These are phyloP conservation scores for Talaromyces amestolkiae DNA, from an alignment of 2,329 filamentous ascomycete genomes.

Conservation along the genomic window DNA sequence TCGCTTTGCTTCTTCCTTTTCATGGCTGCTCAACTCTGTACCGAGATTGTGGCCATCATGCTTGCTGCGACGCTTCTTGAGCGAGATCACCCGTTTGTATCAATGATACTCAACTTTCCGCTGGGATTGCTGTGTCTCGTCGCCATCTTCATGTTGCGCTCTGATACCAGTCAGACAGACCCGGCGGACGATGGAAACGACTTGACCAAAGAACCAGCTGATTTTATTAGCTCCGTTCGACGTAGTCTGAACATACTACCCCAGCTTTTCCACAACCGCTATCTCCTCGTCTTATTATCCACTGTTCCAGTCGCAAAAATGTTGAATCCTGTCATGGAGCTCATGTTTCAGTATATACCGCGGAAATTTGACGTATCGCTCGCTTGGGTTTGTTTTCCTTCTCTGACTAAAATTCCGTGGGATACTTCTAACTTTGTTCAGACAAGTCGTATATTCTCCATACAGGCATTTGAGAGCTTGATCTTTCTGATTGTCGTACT, in stretches of 20 bases:
- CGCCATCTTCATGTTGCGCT: background rate
- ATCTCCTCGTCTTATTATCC: background rate
- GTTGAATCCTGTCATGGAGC: conserved; percentile 6
- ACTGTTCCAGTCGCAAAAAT: conserved; percentile 7
- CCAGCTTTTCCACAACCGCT: background rate
- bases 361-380: conserved; percentile 6
- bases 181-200: background rate
- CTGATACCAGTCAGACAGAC: background rate
- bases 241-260: background rate
- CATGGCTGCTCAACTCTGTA: conserved; percentile 7
- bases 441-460: conserved; percentile 10
- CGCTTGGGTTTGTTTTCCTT: background rate
- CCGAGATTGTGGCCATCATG: conserved; percentile 9
- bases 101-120: conserved; percentile 9
- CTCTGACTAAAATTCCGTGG: background rate
- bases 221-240: background rate
- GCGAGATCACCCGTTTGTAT: background rate
- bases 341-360: conserved; percentile 13
- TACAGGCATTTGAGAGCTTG: conserved; percentile 6
- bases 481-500: background rate
- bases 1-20: conserved; percentile 12
- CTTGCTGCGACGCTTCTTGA: conserved; percentile 5
- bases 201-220: background rate
- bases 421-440: background rate
- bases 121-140: background rate